These are phyloP conservation scores for Sporisorium sorghi DNA, from an alignment of 1,284 basidiomycete species.

Conservation along the genomic window DNA sequence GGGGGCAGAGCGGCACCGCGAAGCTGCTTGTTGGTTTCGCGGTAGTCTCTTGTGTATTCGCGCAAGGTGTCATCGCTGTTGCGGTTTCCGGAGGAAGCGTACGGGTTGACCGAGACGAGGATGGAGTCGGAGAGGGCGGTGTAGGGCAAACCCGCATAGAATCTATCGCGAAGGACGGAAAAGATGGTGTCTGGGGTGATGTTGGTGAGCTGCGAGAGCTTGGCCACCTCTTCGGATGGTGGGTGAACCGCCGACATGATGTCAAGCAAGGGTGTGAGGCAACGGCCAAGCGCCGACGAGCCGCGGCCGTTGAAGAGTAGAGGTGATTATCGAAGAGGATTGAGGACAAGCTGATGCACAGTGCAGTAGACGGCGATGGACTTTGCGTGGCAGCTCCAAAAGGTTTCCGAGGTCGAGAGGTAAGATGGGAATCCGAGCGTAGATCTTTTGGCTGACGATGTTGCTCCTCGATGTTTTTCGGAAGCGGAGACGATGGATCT, in stretches of 20 bases:
- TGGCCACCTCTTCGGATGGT: conserved; percentile 45
- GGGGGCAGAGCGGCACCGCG: conserved; percentile 73
- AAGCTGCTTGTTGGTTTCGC: conserved; percentile 55
- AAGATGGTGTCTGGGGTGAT: conserved; percentile 58
- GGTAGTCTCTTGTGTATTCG: conserved; percentile 62
- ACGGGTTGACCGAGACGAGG: conserved; percentile 66
- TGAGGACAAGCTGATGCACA: neutral
- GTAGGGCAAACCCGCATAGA: conserved; percentile 61
- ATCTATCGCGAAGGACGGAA: conserved; percentile 59
- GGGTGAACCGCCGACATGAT: conserved; percentile 36
- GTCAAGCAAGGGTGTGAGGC: neutral
- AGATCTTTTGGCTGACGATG: too few relatives aligned
- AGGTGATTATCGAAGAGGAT: neutral
- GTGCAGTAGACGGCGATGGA: conserved; percentile 1
- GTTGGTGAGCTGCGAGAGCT: conserved; percentile 50
- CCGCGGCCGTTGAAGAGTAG: conserved; percentile 12
- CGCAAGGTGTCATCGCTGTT: conserved; percentile 66
- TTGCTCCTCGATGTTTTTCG: neutral
- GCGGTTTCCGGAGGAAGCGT: conserved; percentile 58
- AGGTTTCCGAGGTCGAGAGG: neutral
- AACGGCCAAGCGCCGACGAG: conserved; percentile 31
- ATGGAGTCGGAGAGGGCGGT: conserved; percentile 65
- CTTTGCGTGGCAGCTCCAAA: neutral
- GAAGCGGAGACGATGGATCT: neutral
- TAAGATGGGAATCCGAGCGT: neutral